These are phyloP conservation scores for Hortiboletus flavorubellus DNA, from an alignment of 768 basidiomycete species.

Conservation along the genomic window DNA sequence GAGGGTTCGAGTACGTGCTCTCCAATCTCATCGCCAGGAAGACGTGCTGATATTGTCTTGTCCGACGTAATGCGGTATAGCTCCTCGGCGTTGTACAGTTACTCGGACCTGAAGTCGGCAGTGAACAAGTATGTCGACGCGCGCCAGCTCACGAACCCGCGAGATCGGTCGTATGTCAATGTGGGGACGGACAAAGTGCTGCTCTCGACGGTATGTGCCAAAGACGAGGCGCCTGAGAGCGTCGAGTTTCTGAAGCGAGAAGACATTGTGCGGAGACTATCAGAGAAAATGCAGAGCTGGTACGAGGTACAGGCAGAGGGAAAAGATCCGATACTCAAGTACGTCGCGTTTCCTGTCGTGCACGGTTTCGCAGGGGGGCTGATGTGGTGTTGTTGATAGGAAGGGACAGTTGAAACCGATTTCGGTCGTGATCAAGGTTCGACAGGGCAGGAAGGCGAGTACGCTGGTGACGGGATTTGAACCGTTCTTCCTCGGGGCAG, in stretches of 20 bases:
- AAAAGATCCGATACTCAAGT: conserved; percentile 60
- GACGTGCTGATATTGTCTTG: background rate
- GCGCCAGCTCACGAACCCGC: conserved; percentile 60
- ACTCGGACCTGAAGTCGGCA: conserved; percentile 51
- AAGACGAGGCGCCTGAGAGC: conserved; percentile 27
- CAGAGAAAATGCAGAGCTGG: conserved; percentile 74
- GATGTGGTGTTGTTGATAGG: conserved; percentile 35
- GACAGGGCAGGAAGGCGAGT: conserved; percentile 75
- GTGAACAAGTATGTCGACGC: conserved; percentile 62
- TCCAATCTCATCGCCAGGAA: background rate
- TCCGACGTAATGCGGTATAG: conserved; percentile 31
- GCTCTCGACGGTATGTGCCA: conserved; percentile 34
- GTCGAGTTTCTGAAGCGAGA: conserved; percentile 65
- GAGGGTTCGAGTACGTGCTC: conserved; percentile 56
- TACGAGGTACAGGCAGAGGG: conserved; percentile 57
- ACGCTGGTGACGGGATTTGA: conserved; percentile 82
- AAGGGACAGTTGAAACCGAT: conserved; percentile 77
- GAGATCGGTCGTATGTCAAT: conserved; percentile 68
- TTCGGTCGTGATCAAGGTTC: conserved; percentile 60
- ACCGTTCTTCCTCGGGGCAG: conserved; percentile 63
- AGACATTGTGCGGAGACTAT: conserved; percentile 51
- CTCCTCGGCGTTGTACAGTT: conserved; percentile 49
- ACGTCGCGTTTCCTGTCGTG: conserved; percentile 21
- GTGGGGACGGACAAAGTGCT: conserved; percentile 48
- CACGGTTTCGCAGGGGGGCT: background rate